Evolutionary conservation across 306 rosid species (phyloP), one percentile per base, ranked within the genome.

Genomic region (Glycyrrhiza uralensis): DNA sequence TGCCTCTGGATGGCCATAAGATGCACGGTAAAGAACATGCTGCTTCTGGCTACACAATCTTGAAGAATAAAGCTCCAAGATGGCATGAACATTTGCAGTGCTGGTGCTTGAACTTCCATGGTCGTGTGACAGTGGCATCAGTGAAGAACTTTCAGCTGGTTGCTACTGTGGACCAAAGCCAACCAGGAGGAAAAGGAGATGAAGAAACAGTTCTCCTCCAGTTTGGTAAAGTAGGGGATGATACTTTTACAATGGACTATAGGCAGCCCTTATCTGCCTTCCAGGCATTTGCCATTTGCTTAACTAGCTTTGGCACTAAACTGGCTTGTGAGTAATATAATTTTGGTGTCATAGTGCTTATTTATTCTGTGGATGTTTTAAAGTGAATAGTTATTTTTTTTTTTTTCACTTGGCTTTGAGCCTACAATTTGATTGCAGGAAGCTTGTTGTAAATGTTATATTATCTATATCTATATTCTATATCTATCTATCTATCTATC

Each of bases 91-190:
- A 88, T 87, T 81, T 91, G 79, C 97, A 89, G 62, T 95, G 99
- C 79, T 91, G 99, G 99, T 95, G 99, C 80, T 86, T 95, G 84
- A 95, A 95, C 84, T 95, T 95, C 78, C 99, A 95, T 22, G 99
- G 99, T 30, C 96, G 99, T 4, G 99, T 95, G 63, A 95, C 99
- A 0, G 93, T 92, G 10, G 96, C 97, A 19, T 95, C 99, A 0
- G 99, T 95, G 66, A 95, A 95, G 84, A 95, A 95, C 83, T 95
- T 95, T 69, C 99, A 95, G 80, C 89, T 95, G 72, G 90, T 86
- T 54, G 99, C 96, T 4, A 86, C 89, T 0, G 71, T 81, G 51
- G 99, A 95, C 67, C 97, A 87, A 74, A 90, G 92, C 86, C 97
- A 88, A 62, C 93, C 90, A 0, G 96, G 89, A 44, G 96, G 90